Base-by-base conservation (phyloP, 2,329 filamentous ascomycete genomes). In the Mycosphaerella sp. region DNA sequence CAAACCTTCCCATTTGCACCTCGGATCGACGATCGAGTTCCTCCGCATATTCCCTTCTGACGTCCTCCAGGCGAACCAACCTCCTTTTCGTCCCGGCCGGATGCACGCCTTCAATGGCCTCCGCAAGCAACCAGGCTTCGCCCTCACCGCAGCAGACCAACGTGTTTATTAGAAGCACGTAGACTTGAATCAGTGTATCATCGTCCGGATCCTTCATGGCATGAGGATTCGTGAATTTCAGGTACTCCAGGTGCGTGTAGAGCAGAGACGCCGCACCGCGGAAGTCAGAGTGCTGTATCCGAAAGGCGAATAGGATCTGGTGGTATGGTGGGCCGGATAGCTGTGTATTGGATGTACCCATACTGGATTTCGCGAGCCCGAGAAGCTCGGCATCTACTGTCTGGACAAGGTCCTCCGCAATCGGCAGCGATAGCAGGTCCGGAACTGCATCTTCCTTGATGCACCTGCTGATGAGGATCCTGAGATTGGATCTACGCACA, bases 111-210 rank as follows among this genome's bases (percentile, higher is more conserved):
- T 76, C 71, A 10, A 72, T 70, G 34, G 75, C 70, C 40, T 78
- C 76, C 14, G 79, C 78, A 17, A 83, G 72, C n/a, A 95, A 82
- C 81, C 95, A 98, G 1, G 85, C 86, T 65, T 95, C 87, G 58
- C 88, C 82, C 54, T 84, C 77, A 46, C 87, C 83, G 40, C 96
- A 89, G 59, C 89, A 95, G 61, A 87, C 89, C 57, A 98, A 77
- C 1, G 89, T 85, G 69, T 98, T 98, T 74, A 98, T 95, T 43
- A 98, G 80, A 57, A 90, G 79, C n/a, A 97, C 75, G 64, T 95
- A 93, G 65, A 89, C 86, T 62, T 87, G 82, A 45, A 85, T 83
- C 32, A 83, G 67, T 38, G 76, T 77, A 55, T 80, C 78, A 57
- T 80, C 80, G 45, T 78, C 74, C 1, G 75, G 73, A 54, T 69